A percentile compares a stretch with the other conserved stretches of the same genome.
phyloP scores from a whole-genome alignment of 805 yeast genomes.

The Saccharomycopsis guyanensis region DNA sequence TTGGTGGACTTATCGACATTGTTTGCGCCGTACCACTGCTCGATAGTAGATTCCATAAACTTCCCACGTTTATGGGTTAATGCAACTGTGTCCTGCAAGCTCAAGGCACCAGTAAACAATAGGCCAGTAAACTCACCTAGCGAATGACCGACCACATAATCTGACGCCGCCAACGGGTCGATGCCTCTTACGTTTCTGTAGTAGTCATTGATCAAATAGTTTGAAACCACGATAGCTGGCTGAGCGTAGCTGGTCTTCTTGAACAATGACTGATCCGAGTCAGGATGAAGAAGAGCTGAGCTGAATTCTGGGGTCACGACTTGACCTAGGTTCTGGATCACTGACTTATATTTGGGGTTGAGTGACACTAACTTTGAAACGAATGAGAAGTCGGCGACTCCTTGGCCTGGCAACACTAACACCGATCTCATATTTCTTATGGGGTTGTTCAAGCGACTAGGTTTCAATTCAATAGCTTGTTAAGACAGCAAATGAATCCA shows the following conservation, averaged over 20 bases:
- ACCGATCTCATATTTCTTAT: slow-evolving; percentile 11
- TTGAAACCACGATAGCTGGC: slow-evolving; percentile 17
- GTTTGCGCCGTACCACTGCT: not conserved
- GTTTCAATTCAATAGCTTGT: too few species aligned
- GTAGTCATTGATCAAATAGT: slow-evolving; percentile 9
- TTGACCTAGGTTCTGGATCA: slow-evolving; percentile 6
- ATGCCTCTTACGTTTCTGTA: slow-evolving; percentile 1
- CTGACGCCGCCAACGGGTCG: slow-evolving; percentile 2
- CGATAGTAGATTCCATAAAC: slow-evolving; percentile 14
- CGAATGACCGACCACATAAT: slow-evolving; percentile 19
- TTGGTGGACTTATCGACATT: not conserved
- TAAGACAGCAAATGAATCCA: too few species aligned
- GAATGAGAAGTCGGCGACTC: slow-evolving; percentile 16
- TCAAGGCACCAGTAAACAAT: slow-evolving; percentile 7
- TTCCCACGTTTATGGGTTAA: slow-evolving; percentile 15
- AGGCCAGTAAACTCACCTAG: slow-evolving; percentile 20
- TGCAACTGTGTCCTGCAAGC: slow-evolving; percentile 4
- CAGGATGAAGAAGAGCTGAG: not conserved
- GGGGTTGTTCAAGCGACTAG: too few species aligned
- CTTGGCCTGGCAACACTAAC: slow-evolving; percentile 19
- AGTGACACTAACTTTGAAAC: slow-evolving; percentile 3
- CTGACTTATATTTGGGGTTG: slow-evolving; percentile 3
- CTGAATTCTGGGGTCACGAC: slow-evolving; percentile 4
- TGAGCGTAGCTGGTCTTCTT: slow-evolving; percentile 14
- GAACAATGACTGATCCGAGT: slow-evolving; percentile 4